Conservation (phyloP, 75 land plant genomes). For the Cryptomeria japonica region DNA sequence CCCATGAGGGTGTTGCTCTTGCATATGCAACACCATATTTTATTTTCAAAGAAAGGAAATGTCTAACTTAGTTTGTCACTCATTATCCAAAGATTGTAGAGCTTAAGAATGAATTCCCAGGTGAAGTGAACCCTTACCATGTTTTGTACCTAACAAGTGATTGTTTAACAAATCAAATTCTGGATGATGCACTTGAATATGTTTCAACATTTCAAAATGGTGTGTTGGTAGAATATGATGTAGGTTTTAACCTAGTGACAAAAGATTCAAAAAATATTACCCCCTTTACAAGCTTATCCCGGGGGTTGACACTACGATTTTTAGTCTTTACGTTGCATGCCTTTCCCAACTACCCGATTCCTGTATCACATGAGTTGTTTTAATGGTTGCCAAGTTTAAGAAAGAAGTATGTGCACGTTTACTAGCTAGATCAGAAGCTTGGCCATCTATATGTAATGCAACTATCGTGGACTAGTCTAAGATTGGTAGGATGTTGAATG, state of each 20-base stretch:
- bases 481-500: not conserved
- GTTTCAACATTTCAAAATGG: not conserved
- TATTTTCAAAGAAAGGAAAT: constrained; percentile 68
- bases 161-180: not conserved
- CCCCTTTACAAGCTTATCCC: constrained; percentile 86
- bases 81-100: constrained; percentile 85
- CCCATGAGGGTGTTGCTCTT: constrained; percentile 97
- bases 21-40: constrained; percentile 89
- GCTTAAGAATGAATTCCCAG: constrained; percentile 60
- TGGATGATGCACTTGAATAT: not conserved
- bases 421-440: constrained; percentile 8
- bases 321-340: constrained; percentile 93
- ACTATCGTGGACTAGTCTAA: not conserved
- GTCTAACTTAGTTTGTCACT: constrained; percentile 90
- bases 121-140: constrained; percentile 67
- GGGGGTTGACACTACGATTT: constrained; percentile 88
- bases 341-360: constrained; percentile 80
- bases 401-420: constrained; percentile 28
- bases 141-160: constrained; percentile 77
- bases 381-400: constrained; percentile 82
- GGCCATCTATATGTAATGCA: not conserved
- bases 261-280: constrained; percentile 54
- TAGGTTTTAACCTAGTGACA: constrained; percentile 7
- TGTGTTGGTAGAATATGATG: constrained; percentile 1
- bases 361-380: constrained; percentile 62